Percentiles rank a stretch among this genome's conserved stretches.
phyloP scores from a whole-genome alignment of 345 rosid genomes.

The Lumnitzera racemosa region DNA sequence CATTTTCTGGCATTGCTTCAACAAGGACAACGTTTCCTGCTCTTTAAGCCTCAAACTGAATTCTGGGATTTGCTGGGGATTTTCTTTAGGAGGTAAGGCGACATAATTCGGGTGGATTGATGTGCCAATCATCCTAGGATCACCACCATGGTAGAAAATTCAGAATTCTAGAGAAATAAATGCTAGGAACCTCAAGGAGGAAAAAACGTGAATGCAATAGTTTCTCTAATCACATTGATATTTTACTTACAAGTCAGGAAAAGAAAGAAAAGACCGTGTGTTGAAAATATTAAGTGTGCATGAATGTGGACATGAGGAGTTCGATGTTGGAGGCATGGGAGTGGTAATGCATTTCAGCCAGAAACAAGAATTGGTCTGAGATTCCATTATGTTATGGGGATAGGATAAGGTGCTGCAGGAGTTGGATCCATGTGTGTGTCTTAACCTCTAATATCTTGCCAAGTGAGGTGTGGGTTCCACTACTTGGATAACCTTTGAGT shows the following conservation, averaged over 20 bases:
- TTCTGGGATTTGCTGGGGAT: slow-evolving; percentile 18
- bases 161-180: neutral
- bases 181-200: too few relatives aligned
- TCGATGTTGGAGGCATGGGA: too few relatives aligned
- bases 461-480: slow-evolving; percentile 4
- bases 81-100: slow-evolving; percentile 12
- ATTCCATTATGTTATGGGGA: slow-evolving; percentile 7
- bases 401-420: slow-evolving; percentile 17
- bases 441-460: slow-evolving; percentile 17
- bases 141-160: slow-evolving; percentile 16
- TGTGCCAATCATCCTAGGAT: slow-evolving; percentile 30
- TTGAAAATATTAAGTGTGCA: too few relatives aligned
- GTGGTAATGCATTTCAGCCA: too few relatives aligned
- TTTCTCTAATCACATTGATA: too few relatives aligned
- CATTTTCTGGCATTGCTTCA: slow-evolving; percentile 44
- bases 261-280: too few relatives aligned
- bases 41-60: slow-evolving; percentile 33
- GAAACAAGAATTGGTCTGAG: too few relatives aligned
- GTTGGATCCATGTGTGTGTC: slow-evolving; percentile 9
- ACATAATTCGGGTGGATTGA: slow-evolving; percentile 21
- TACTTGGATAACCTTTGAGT: too few relatives aligned
- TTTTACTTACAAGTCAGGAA: too few relatives aligned
- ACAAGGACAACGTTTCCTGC: slow-evolving; percentile 43
- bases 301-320: too few relatives aligned
- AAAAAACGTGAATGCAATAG: too few relatives aligned